phyloP scores from a whole-genome alignment of 2,329 filamentous ascomycete species.

The Venturia carpophila region DNA sequence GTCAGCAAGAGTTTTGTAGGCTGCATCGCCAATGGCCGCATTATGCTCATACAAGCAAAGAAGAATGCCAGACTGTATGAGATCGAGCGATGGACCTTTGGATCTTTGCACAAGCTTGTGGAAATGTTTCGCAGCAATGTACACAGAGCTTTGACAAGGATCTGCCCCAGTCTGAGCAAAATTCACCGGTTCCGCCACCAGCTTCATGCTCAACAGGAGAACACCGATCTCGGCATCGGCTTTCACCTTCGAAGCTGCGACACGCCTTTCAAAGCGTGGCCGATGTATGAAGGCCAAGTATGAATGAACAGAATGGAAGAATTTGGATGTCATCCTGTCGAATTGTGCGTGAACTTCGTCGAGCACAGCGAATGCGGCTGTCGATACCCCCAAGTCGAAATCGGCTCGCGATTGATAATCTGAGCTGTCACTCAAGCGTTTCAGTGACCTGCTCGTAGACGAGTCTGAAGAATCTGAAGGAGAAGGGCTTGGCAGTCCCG shows the following conservation, averaged over 20 bases:
- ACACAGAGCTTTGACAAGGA: neutral
- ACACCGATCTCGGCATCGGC: conserved; percentile 13
- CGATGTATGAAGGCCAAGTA: conserved; percentile 15
- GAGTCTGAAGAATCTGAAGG: conserved; percentile 1
- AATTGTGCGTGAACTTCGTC: conserved; percentile 4
- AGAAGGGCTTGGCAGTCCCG: conserved; percentile 10
- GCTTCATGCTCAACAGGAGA: conserved; percentile 15
- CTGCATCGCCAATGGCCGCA: neutral
- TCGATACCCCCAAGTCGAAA: conserved; percentile 16
- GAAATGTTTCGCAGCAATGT: conserved; percentile 10
- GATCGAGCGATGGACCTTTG: conserved; percentile 16
- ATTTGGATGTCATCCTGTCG: conserved; percentile 11
- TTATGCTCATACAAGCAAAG: conserved; percentile 17
- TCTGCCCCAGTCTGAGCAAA: neutral
- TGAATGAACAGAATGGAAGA: conserved; percentile 14
- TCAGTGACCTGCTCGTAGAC: conserved; percentile 1
- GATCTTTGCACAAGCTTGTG: neutral
- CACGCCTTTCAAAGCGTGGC: conserved; percentile 6
- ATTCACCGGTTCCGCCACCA: conserved; percentile 14
- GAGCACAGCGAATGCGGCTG: conserved; percentile 12
- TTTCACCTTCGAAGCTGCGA: conserved; percentile 3
- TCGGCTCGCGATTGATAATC: conserved; percentile 11
- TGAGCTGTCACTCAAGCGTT: neutral
- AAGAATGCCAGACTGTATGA: conserved; percentile 17
- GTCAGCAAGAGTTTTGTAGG: conserved; percentile 10